Evolutionary conservation across 1,284 basidiomycete genomes (phyloP).

Genomic region (Stygiomarasmius scandens): DNA sequence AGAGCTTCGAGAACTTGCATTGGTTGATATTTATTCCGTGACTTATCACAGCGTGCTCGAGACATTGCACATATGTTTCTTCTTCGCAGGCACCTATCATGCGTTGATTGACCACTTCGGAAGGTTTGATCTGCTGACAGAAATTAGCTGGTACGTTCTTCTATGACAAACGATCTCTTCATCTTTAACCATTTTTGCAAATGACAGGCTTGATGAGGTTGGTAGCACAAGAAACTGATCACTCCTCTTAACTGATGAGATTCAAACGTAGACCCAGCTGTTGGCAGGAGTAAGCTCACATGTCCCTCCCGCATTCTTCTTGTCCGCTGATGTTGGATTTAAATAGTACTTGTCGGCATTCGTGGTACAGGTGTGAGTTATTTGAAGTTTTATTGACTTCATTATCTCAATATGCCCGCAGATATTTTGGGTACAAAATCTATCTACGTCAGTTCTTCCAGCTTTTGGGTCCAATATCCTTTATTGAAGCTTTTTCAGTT

Average conservation of each 20-base stretch:
- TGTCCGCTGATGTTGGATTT: no score
- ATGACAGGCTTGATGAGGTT: no score
- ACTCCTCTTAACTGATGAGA: no score
- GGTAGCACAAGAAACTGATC: no score
- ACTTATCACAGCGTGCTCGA: constrained; percentile 16
- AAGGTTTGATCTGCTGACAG: constrained; percentile 13
- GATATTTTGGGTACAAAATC: no score
- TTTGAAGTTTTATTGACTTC: no score
- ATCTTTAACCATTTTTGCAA: no score
- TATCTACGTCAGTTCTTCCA: no score
- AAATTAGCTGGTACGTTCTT: constrained; percentile 18
- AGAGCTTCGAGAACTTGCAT: background rate
- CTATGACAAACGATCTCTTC: background rate
- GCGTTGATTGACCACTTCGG: constrained; percentile 24
- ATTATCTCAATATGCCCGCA: no score
- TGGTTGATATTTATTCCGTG: background rate
- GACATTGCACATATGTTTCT: constrained; percentile 22
- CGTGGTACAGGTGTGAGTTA: constrained; percentile 23
- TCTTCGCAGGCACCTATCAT: constrained; percentile 21
- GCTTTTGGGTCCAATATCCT: no score
- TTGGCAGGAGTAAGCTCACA: background rate
- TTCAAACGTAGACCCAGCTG: background rate
- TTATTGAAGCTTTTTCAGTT: background rate
- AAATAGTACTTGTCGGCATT: constrained; percentile 24
- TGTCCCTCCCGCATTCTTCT: background rate